phyloP scores from a whole-genome alignment of 805 yeast genomes.

The Candida nemodendra region DNA sequence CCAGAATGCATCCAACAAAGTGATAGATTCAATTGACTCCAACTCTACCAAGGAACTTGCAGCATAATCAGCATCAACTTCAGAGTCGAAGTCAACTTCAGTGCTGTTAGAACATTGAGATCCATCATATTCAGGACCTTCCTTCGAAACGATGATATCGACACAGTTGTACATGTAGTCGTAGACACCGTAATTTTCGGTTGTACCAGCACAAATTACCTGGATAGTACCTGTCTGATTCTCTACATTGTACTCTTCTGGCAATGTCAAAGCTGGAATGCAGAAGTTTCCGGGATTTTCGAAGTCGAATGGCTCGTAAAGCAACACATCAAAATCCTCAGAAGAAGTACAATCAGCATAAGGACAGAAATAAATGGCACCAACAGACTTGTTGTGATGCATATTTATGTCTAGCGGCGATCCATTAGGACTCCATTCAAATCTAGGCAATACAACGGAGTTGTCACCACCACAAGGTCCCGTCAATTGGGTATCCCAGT shows the following conservation, averaged over 20 bases:
- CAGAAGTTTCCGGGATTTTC: slow-evolving; percentile 27
- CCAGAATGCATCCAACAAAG: slow-evolving; percentile 11
- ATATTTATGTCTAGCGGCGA: slow-evolving; percentile 28
- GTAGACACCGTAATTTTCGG: slow-evolving; percentile 18
- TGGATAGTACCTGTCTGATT: slow-evolving; percentile 31
- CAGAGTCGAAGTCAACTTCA: slow-evolving; percentile 7
- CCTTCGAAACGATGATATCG: slow-evolving; percentile 26
- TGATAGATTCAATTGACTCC: slow-evolving; percentile 4
- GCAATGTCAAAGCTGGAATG: slow-evolving; percentile 28
- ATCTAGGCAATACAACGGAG: slow-evolving; percentile 27
- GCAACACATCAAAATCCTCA: slow-evolving; percentile 24
- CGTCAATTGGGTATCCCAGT: slow-evolving; percentile 28
- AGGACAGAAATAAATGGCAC: slow-evolving; percentile 30
- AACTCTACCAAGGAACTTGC: slow-evolving; percentile 2
- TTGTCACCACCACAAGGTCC: slow-evolving; percentile 34
- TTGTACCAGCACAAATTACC: slow-evolving; percentile 23
- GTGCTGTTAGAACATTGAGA: slow-evolving; percentile 29
- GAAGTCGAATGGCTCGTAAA: slow-evolving; percentile 26
- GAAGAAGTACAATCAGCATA: slow-evolving; percentile 18
- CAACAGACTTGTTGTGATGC: slow-evolving; percentile 24
- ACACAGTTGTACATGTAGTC: slow-evolving; percentile 31
- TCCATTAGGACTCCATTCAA: slow-evolving; percentile 31
- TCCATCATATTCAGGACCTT: slow-evolving; percentile 27
- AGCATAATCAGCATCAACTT: slow-evolving; percentile 5
- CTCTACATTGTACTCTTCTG: slow-evolving; percentile 18